phyloP scores from a whole-genome alignment of 1,139 yeast species.

The Saccharomycopsis hybrid region DNA sequence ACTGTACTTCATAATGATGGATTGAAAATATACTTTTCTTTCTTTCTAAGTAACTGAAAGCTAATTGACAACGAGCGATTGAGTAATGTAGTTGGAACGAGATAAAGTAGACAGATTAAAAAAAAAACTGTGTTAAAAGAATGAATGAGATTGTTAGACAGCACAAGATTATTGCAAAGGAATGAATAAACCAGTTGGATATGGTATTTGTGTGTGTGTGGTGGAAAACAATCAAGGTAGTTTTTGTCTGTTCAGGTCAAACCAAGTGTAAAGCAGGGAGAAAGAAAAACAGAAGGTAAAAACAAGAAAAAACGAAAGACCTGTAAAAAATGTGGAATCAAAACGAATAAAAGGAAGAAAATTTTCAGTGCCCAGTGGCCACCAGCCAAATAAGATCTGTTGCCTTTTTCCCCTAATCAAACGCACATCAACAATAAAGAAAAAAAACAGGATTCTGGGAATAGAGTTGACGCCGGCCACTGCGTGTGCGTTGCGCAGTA shows the following conservation, averaged over 20 bases:
- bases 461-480: too few relatives aligned
- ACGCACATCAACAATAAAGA: too few relatives aligned
- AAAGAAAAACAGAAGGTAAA: neutral
- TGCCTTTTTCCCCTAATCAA: too few relatives aligned
- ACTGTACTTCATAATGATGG: conserved; percentile 3
- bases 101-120: neutral
- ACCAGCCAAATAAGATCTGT: too few relatives aligned
- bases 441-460: too few relatives aligned
- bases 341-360: too few relatives aligned
- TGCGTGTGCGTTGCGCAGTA: too few relatives aligned
- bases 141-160: conserved; percentile 1
- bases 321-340: neutral
- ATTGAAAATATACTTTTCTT: neutral
- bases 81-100: neutral
- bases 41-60: neutral
- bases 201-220: neutral
- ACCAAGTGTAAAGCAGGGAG: neutral
- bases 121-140: neutral
- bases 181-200: conserved; percentile 1
- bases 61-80: neutral
- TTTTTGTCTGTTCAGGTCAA: neutral
- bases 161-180: neutral
- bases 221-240: conserved; percentile 2
- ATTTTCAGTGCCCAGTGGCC: too few relatives aligned
- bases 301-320: neutral